Evolutionary conservation across 805 yeast genomes (phyloP).

Genomic region (Ogataea zsoltii): DNA sequence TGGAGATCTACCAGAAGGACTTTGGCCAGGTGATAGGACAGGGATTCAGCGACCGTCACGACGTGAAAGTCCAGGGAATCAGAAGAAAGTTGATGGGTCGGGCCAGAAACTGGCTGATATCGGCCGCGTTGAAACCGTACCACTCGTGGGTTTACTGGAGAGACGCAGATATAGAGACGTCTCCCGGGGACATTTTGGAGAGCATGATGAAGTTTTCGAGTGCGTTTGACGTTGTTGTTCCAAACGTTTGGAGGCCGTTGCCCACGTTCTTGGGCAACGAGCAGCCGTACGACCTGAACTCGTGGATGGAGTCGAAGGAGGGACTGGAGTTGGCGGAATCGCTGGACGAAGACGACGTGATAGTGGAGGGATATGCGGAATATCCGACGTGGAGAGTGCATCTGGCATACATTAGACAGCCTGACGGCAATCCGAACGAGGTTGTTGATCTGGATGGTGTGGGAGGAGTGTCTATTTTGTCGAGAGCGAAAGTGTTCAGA

Average conservation of each 20-base stretch:
- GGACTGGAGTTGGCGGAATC: slow-evolving; percentile 67
- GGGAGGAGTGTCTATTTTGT: slow-evolving; percentile 82
- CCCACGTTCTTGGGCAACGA: slow-evolving; percentile 88
- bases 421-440: slow-evolving; percentile 60
- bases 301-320: slow-evolving; percentile 89
- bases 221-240: slow-evolving; percentile 72
- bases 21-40: slow-evolving; percentile 86
- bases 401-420: slow-evolving; percentile 68
- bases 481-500: slow-evolving; percentile 72
- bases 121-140: slow-evolving; percentile 73
- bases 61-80: slow-evolving; percentile 81
- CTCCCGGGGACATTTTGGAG: slow-evolving; percentile 75
- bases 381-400: slow-evolving; percentile 86
- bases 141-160: slow-evolving; percentile 94
- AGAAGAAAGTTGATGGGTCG: slow-evolving; percentile 84
- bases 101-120: slow-evolving; percentile 81
- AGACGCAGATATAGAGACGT: slow-evolving; percentile 82
- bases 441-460: slow-evolving; percentile 78
- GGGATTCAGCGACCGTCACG: slow-evolving; percentile 81
- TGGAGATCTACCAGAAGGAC: slow-evolving; percentile 78
- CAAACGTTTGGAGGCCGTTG: slow-evolving; percentile 95
- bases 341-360: slow-evolving; percentile 77
- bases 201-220: slow-evolving; percentile 61
- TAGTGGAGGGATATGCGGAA: slow-evolving; percentile 86
- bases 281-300: slow-evolving; percentile 94